phyloP scores from a whole-genome alignment of 371 early-diverging fungal genomes.

The Phascolomyces articulosus region DNA sequence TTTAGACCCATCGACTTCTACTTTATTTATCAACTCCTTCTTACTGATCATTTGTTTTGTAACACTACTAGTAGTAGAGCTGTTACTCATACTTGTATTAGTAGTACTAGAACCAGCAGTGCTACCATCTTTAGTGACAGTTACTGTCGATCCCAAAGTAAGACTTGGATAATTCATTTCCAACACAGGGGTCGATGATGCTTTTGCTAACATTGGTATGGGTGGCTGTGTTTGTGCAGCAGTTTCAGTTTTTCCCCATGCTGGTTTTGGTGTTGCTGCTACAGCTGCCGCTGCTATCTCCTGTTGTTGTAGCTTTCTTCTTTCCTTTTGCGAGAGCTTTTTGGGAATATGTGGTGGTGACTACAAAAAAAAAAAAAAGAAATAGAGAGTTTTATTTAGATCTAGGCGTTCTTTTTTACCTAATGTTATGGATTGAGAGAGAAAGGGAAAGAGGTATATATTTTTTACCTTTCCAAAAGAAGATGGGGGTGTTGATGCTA shows the following conservation, averaged over 20 bases:
- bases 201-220: background rate
- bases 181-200: no score
- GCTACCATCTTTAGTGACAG: no score
- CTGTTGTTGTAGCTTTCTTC: constrained; percentile 38
- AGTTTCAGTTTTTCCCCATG: constrained; percentile 43
- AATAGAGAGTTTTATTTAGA: background rate
- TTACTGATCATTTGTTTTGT: background rate
- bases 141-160: no score
- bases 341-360: constrained; percentile 24
- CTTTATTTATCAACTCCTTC: background rate
- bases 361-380: background rate
- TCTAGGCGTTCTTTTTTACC: background rate
- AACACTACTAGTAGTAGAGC: no score
- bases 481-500: constrained; percentile 1
- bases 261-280: constrained; percentile 27
- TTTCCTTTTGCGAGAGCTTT: constrained; percentile 52
- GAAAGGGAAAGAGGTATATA: background rate
- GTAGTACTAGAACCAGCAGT: no score
- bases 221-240: background rate
- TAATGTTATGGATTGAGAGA: no score
- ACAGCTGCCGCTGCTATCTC: constrained; percentile 20
- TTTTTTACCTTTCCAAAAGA: constrained; percentile 13
- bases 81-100: no score
- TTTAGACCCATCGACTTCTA: constrained; percentile 15
- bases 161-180: no score